Conservation (phyloP, 257 asterid species). For the Verbascum thapsus region DNA sequence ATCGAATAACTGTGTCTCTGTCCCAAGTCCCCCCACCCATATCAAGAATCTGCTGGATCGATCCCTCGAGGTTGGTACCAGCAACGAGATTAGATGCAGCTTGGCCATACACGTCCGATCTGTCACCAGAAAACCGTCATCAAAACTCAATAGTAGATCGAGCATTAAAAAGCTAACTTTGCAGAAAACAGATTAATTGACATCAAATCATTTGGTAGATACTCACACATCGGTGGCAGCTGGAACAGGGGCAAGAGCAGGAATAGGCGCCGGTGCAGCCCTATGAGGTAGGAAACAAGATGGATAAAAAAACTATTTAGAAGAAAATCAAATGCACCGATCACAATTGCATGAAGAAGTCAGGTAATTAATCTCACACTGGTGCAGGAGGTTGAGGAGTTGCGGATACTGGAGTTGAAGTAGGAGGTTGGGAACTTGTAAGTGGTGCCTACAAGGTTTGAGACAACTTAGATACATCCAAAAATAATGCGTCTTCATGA, state of each 20-base stretch:
- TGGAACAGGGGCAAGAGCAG: conserved; percentile 25
- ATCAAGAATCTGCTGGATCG: conserved; percentile 79
- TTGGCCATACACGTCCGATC: conserved; percentile 65
- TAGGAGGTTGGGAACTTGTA: conserved; percentile 45
- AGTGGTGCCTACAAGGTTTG: conserved; percentile 50
- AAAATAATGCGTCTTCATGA: conserved; percentile 14
- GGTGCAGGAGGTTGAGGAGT: conserved; percentile 40
- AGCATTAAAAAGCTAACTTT: not conserved
- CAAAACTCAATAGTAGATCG: not conserved
- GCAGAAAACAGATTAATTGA: not conserved
- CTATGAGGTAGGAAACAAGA: conserved; percentile 29
- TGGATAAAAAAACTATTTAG: not conserved
- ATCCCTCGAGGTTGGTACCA: conserved; percentile 68
- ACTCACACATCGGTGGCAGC: conserved; percentile 46
- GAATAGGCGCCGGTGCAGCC: conserved; percentile 40
- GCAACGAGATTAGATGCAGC: conserved; percentile 76
- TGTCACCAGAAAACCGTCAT: conserved; percentile 32
- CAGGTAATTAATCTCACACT: conserved; percentile 39
- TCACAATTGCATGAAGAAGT: not conserved
- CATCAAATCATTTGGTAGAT: conserved; percentile 3
- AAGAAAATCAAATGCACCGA: not conserved
- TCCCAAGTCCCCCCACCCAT: conserved; percentile 97
- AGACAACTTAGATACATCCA: conserved; percentile 23
- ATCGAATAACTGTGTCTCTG: conserved; percentile 79
- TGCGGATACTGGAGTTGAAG: conserved; percentile 44